Conservation (phyloP, 208 protist species). For the Angomonas ambiguus region DNA sequence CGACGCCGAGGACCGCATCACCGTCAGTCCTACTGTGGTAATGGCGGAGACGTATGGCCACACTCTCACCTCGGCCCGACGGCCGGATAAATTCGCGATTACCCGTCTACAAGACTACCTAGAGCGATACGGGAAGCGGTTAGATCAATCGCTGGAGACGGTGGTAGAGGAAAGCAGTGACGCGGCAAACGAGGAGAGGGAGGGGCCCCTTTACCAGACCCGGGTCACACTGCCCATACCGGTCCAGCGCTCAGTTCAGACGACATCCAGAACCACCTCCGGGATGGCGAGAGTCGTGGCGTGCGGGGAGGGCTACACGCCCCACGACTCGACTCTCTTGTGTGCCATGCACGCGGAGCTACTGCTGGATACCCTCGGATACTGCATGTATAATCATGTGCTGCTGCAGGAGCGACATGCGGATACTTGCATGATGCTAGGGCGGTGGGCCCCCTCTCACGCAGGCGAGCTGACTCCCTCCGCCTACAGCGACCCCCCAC, state of each 20-base stretch:
- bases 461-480: slow-evolving; percentile 20
- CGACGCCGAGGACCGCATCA: slow-evolving; percentile 64
- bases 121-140: slow-evolving; percentile 76
- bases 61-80: slow-evolving; percentile 68
- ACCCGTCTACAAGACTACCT: slow-evolving; percentile 74
- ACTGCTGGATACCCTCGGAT: slow-evolving; percentile 68
- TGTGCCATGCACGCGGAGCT: slow-evolving; percentile 83
- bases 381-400: slow-evolving; percentile 66
- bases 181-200: neutral
- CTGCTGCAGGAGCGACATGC: slow-evolving; percentile 71
- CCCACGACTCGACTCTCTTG: slow-evolving; percentile 56
- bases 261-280: neutral
- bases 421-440: slow-evolving; percentile 62
- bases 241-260: slow-evolving; percentile 1
- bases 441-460: slow-evolving; percentile 52
- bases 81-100: slow-evolving; percentile 41
- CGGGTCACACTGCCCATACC: slow-evolving; percentile 31
- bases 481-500: slow-evolving; percentile 27
- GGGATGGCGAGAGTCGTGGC: slow-evolving; percentile 27
- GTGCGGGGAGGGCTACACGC: slow-evolving; percentile 67
- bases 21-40: slow-evolving; percentile 38
- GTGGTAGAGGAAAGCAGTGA: slow-evolving; percentile 10
- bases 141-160: slow-evolving; percentile 21
- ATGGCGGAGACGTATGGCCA: slow-evolving; percentile 62
- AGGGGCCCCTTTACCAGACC: slow-evolving; percentile 19